A percentile compares a stretch with the other conserved stretches of the same genome.
Evolutionary conservation across 257 asterid genomes (phyloP).

Genomic region (Primulina eburnea): DNA sequence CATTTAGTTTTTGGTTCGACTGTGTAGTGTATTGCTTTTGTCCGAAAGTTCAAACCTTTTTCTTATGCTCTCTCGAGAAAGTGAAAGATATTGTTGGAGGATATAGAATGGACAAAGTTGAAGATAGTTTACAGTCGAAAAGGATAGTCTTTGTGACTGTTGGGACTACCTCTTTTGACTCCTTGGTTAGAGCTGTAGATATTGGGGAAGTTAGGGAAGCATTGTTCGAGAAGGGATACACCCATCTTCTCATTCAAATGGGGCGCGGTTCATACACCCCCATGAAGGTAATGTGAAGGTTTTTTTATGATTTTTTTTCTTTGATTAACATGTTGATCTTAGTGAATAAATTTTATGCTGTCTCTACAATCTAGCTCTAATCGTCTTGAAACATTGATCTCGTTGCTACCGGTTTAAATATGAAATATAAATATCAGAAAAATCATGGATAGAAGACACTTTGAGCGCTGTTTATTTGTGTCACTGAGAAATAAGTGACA

Average conservation of each 20-base stretch:
- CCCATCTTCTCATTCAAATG: slow-evolving; percentile 79
- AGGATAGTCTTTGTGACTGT: slow-evolving; percentile 75
- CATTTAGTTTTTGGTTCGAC: background rate
- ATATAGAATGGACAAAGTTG: slow-evolving; percentile 41
- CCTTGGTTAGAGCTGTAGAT: slow-evolving; percentile 79
- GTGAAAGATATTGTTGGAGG: slow-evolving; percentile 9
- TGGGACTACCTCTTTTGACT: slow-evolving; percentile 89
- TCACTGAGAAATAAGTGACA: too few species aligned
- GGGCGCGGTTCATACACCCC: slow-evolving; percentile 89
- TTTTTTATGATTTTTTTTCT: background rate
- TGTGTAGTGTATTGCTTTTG: slow-evolving; percentile 25
- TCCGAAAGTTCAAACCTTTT: background rate
- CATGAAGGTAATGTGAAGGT: slow-evolving; percentile 49
- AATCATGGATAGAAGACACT: background rate
- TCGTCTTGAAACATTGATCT: background rate
- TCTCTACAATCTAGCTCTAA: background rate
- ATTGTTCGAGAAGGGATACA: slow-evolving; percentile 60
- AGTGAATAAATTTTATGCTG: background rate
- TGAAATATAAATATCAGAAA: background rate
- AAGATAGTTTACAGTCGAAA: slow-evolving; percentile 34
- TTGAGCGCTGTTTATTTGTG: background rate
- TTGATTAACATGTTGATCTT: background rate
- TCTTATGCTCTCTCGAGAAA: slow-evolving; percentile 4
- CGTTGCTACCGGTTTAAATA: background rate
- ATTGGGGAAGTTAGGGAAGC: slow-evolving; percentile 60